A percentile compares a stretch with the other conserved stretches of the same genome.
Evolutionary conservation across 345 rosid species (phyloP).

Genomic region (Gynandropsis gynandra): DNA sequence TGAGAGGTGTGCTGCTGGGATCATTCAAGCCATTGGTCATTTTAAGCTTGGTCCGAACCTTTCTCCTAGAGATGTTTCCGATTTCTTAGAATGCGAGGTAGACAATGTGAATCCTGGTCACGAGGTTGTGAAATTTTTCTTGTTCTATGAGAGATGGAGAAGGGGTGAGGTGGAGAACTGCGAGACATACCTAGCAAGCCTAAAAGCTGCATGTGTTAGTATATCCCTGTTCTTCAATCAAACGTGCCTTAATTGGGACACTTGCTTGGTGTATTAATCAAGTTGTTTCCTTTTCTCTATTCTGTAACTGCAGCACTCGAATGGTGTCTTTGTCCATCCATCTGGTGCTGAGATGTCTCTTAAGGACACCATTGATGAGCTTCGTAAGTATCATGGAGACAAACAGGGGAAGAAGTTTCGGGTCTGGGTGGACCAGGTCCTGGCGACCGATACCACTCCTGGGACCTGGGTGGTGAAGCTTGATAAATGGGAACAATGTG

Average conservation of each 20-base stretch:
- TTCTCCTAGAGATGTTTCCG: constrained; percentile 76
- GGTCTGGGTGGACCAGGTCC: constrained; percentile 77
- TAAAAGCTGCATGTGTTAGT: constrained; percentile 72
- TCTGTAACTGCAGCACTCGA: constrained; percentile 40
- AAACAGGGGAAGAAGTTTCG: constrained; percentile 61
- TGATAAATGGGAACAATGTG: constrained; percentile 66
- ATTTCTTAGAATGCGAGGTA: constrained; percentile 28
- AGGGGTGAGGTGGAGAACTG: constrained; percentile 76
- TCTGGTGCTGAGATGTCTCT: constrained; percentile 64
- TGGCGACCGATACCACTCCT: constrained; percentile 44
- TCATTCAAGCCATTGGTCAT: constrained; percentile 84
- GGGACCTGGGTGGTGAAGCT: constrained; percentile 70
- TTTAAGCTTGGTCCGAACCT: constrained; percentile 79
- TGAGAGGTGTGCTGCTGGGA: constrained; percentile 91
- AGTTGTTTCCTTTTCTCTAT: constrained; percentile 10
- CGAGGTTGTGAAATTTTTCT: constrained; percentile 61
- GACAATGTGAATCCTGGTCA: constrained; percentile 42
- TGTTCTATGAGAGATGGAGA: constrained; percentile 88
- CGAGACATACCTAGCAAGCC: constrained; percentile 50
- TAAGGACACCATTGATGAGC: constrained; percentile 38
- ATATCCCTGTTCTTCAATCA: constrained; percentile 1
- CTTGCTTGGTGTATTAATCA: constrained; percentile 1
- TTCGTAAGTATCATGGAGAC: constrained; percentile 61
- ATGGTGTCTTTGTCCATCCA: constrained; percentile 57
- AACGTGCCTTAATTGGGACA: background rate